A percentile compares a stretch with the other conserved stretches of the same genome.
These are phyloP conservation scores for Pyricularia grisea DNA, from an alignment of 2,329 filamentous ascomycete species.

Conservation along the genomic window DNA sequence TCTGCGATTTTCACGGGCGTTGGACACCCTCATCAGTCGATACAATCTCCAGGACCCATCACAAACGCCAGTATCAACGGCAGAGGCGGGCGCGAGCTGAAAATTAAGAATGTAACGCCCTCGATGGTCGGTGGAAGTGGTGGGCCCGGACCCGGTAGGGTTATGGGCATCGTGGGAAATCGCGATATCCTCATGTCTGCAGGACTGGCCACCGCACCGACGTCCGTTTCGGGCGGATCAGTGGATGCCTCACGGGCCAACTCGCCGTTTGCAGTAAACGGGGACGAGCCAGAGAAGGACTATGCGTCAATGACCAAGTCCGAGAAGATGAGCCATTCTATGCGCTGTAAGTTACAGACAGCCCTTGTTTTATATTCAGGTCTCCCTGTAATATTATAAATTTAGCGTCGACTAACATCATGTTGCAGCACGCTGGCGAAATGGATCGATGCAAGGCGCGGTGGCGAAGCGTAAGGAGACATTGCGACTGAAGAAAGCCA, in stretches of 20 bases:
- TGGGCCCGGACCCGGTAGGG: background rate
- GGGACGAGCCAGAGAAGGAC: conserved; percentile 36
- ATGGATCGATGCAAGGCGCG: conserved; percentile 50
- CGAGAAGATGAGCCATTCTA: conserved; percentile 57
- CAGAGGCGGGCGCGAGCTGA: conserved; percentile 8
- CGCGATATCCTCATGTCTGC: background rate
- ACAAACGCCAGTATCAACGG: background rate
- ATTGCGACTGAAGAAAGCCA: conserved; percentile 45
- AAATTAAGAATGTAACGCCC: conserved; percentile 6
- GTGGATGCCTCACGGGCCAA: conserved; percentile 3
- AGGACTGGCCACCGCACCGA: background rate
- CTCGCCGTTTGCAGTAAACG: conserved; percentile 15
- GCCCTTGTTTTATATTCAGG: background rate
- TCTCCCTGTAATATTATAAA: background rate
- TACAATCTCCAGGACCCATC: background rate
- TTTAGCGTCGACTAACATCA: background rate
- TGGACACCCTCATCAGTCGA: conserved; percentile 10
- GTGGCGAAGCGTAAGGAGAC: conserved; percentile 52
- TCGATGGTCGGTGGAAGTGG: conserved; percentile 4
- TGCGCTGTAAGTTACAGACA: conserved; percentile 42
- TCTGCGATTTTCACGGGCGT: conserved; percentile 8
- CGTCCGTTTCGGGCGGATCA: conserved; percentile 2
- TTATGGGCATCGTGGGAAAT: background rate
- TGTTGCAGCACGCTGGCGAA: conserved; percentile 44
- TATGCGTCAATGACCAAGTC: conserved; percentile 55